phyloP scores from a whole-genome alignment of 192 early-diverging fungal genomes.

The Rhizophagus prolifer region DNA sequence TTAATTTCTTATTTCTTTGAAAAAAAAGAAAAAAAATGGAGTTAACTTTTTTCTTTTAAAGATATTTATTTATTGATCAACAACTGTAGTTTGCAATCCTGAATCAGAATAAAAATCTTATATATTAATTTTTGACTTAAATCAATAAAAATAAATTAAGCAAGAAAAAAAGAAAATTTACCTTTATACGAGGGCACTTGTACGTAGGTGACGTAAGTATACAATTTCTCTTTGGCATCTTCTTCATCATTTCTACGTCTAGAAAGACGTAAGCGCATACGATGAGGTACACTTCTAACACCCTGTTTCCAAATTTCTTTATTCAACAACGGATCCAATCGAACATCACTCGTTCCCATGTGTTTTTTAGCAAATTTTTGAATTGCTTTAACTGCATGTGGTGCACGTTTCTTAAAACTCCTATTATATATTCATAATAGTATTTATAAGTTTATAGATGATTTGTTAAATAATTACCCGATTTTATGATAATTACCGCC shows the following conservation, averaged over 20 bases:
- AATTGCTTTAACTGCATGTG: conserved; percentile 92
- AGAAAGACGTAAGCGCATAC: conserved; percentile 91
- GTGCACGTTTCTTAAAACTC: conserved; percentile 97
- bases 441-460: neutral
- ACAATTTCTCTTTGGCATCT: conserved; percentile 95
- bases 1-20: conserved; percentile 1
- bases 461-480: neutral
- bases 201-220: conserved; percentile 90
- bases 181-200: conserved; percentile 89
- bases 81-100: conserved; percentile 10
- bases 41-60: neutral
- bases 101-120: neutral
- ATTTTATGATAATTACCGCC: conserved; percentile 48
- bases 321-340: conserved; percentile 94
- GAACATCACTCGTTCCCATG: conserved; percentile 97
- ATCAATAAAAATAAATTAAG: too few species aligned
- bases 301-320: conserved; percentile 92
- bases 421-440: conserved; percentile 33
- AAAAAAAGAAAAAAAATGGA: neutral
- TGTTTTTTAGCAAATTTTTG: conserved; percentile 85
- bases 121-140: neutral
- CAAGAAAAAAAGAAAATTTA: neutral
- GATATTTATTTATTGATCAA: conserved; percentile 3
- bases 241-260: conserved; percentile 98
- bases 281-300: conserved; percentile 92